Base-by-base conservation (phyloP, 176 grass and related monocot genomes). In the Elymus sibiricus region DNA sequence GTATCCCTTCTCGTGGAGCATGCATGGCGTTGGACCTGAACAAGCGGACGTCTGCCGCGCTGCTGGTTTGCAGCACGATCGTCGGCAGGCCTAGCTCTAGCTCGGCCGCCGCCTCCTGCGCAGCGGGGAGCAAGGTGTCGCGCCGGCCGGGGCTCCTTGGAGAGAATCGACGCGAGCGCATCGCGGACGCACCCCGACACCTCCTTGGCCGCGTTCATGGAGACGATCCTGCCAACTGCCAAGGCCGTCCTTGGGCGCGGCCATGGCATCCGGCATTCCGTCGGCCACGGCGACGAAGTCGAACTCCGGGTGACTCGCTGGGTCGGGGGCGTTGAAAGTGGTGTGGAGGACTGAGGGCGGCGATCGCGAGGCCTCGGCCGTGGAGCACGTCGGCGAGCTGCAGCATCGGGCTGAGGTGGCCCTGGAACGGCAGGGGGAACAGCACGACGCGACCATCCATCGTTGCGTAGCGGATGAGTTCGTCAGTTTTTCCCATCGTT, bases 301-400 rank as follows among this genome's bases (percentile, higher is more conserved):
- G 74, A 87, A 59, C 40, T 55, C 79, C 17, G 83, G 87, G 60
- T 89, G 79, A 15, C 46, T 49, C 1, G 56, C 7, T 0, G 83
- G 26, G 39, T 83, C 26, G 6, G 55, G 82, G 5, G 83, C 78
- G 79, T 89, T 86, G 82, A 75, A 79, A 8, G 2, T 5, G 38
- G 87, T 86, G 90, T 89, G 76, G 43, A 91, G 70, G 3, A 91
- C n/a, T n/a, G n/a, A n/a, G n/a, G n/a, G n/a, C 32, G n/a, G 86
- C 88, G 86, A 88, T 11, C 35, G 81, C 73, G 40, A 88, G 71
- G 32, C 85, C 67, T 2, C 47, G 64, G 10, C 25, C 68, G 31
- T 71, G 79, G 31, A 92, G 79, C 10, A 75, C 28, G 26, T 21
- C n/a, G 9, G 72, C 87, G 34, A 90, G 84, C 63, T 80, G 60